Percentiles rank a stretch among this genome's conserved stretches.
Evolutionary conservation across 768 basidiomycete species (phyloP).

Genomic region (Podaxis sp.): DNA sequence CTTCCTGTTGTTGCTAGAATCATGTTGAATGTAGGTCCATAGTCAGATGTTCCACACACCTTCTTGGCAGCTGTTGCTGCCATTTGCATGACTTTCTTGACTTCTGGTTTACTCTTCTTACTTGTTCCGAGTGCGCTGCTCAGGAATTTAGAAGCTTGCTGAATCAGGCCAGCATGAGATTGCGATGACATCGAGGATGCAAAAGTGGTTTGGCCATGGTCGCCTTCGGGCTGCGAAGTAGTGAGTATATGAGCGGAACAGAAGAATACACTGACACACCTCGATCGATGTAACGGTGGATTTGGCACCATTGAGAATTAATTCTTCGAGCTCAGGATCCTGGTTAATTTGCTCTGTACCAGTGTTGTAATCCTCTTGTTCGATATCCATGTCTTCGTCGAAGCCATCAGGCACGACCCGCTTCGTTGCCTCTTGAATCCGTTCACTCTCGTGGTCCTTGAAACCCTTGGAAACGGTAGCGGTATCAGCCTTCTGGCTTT

Average conservation of each 20-base stretch:
- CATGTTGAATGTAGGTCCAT: slow-evolving; percentile 6
- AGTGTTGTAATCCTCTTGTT: slow-evolving; percentile 25
- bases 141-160: slow-evolving; percentile 66
- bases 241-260: slow-evolving; percentile 13
- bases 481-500: slow-evolving; percentile 46
- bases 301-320: slow-evolving; percentile 32
- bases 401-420: slow-evolving; percentile 24
- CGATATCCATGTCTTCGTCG: slow-evolving; percentile 35
- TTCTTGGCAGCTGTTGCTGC: slow-evolving; percentile 86
- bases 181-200: slow-evolving; percentile 44
- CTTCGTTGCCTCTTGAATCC: background rate
- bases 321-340: slow-evolving; percentile 38
- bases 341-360: slow-evolving; percentile 25
- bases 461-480: slow-evolving; percentile 19
- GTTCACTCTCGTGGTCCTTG: slow-evolving; percentile 7
- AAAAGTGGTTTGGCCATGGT: slow-evolving; percentile 54
- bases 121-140: slow-evolving; percentile 60
- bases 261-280: slow-evolving; percentile 29
- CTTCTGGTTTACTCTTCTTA: slow-evolving; percentile 72
- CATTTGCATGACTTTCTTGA: slow-evolving; percentile 74
- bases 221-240: slow-evolving; percentile 28
- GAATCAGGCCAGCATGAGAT: slow-evolving; percentile 59
- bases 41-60: slow-evolving; percentile 28
- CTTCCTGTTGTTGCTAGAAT: slow-evolving; percentile 81
- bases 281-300: slow-evolving; percentile 35